phyloP scores from a whole-genome alignment of 257 asterid genomes.

The Przewalskia tangutica region DNA sequence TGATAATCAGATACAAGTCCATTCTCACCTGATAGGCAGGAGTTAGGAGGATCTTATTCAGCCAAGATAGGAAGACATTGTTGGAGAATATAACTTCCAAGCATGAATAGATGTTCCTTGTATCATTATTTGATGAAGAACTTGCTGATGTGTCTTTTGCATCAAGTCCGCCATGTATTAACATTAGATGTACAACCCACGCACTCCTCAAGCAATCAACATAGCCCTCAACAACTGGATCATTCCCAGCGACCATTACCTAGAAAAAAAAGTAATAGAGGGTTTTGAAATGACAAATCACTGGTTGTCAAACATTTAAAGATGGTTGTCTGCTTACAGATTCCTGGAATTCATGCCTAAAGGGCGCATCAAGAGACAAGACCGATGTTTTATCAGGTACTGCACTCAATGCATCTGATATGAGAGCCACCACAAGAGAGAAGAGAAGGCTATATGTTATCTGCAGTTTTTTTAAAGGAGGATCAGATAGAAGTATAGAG shows the following conservation, averaged over 20 bases:
- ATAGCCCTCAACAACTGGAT: slow-evolving; percentile 70
- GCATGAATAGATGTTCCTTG: slow-evolving; percentile 46
- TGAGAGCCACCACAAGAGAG: slow-evolving; percentile 70
- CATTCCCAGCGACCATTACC: slow-evolving; percentile 74
- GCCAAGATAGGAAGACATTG: slow-evolving; percentile 84
- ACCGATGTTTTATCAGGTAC: slow-evolving; percentile 50
- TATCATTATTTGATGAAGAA: slow-evolving; percentile 35
- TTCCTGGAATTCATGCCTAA: slow-evolving; percentile 73
- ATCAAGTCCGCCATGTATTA: slow-evolving; percentile 61
- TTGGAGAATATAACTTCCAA: slow-evolving; percentile 67
- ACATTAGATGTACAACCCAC: slow-evolving; percentile 84
- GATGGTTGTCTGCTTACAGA: slow-evolving; percentile 49
- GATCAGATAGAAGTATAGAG: slow-evolving; percentile 1
- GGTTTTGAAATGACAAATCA: slow-evolving; percentile 10
- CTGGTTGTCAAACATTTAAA: slow-evolving; percentile 1
- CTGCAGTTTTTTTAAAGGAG: slow-evolving; percentile 41
- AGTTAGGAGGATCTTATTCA: slow-evolving; percentile 68
- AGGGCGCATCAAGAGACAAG: slow-evolving; percentile 66
- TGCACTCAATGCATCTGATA: slow-evolving; percentile 86
- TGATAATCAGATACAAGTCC: not conserved
- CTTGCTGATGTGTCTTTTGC: slow-evolving; percentile 37
- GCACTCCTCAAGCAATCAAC: slow-evolving; percentile 86
- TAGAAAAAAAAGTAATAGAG: slow-evolving; percentile 21
- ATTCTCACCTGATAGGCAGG: slow-evolving; percentile 84
- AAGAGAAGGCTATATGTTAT: slow-evolving; percentile 76